Conservation (phyloP, 1,284 basidiomycete genomes). For the Cutaneotrichosporon spelunceum region DNA sequence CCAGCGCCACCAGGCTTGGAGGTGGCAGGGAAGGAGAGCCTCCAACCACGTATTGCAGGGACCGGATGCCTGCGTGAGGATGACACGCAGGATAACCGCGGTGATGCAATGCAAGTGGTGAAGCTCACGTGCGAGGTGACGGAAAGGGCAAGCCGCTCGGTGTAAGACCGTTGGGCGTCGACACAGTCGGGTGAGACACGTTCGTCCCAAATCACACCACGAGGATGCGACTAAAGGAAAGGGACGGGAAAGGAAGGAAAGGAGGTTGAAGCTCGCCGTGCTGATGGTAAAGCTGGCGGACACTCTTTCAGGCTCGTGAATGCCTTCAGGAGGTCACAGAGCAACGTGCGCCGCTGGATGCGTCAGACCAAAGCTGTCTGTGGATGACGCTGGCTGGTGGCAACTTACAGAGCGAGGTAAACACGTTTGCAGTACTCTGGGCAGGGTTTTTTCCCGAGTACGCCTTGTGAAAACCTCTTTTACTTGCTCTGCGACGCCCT, state of each 20-base stretch:
- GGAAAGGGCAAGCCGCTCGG: not conserved
- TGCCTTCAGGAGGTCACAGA: conserved; percentile 2
- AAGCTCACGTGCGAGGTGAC: not conserved
- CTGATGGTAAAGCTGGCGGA: not conserved
- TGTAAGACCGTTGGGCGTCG: not conserved
- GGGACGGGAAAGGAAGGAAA: not conserved
- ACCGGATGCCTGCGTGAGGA: not conserved
- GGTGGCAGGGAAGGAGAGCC: not conserved
- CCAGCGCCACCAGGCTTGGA: not conserved
- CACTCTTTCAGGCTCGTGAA: not conserved
- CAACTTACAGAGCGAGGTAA: conserved; percentile 9
- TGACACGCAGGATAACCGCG: not conserved
- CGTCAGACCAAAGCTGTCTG: not conserved
- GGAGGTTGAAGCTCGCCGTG: conserved; percentile 2
- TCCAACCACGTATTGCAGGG: not conserved
- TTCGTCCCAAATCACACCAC: not conserved
- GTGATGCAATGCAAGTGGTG: not conserved
- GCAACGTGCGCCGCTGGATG: conserved; percentile 12
- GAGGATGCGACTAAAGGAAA: not conserved
- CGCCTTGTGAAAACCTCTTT: conserved; percentile 4
- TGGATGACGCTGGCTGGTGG: not conserved
- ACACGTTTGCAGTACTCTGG: not conserved
- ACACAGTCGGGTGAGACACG: not conserved
- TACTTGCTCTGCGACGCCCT: conserved; percentile 5
- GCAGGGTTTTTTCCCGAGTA: not conserved